Evolutionary conservation across 257 asterid species (phyloP).

Genomic region (Rhazya stricta): DNA sequence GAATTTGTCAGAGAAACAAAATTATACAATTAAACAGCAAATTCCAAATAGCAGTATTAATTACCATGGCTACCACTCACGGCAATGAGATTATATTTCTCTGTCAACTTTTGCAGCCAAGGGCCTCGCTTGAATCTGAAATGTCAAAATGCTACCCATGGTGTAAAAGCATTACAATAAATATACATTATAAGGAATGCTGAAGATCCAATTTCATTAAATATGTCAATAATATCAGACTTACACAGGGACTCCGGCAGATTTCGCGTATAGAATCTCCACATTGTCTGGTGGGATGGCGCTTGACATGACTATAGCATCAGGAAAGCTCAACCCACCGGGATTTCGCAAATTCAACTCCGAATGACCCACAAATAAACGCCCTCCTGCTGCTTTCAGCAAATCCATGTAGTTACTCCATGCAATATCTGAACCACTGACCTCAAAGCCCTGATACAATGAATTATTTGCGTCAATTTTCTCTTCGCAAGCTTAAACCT

Average conservation of each 20-base stretch:
- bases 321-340: conserved; percentile 18
- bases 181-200: background rate
- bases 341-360: conserved; percentile 24
- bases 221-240: conserved; percentile 1
- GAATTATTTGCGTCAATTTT: background rate
- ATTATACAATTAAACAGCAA: background rate
- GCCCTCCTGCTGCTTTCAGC: conserved; percentile 29
- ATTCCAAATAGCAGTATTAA: background rate
- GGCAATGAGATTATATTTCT: conserved; percentile 33
- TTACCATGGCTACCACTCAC: conserved; percentile 42
- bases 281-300: conserved; percentile 31
- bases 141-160: background rate
- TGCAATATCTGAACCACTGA: conserved; percentile 38
- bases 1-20: background rate
- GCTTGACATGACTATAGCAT: conserved; percentile 35
- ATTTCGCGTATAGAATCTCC: conserved; percentile 32
- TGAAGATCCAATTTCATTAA: background rate
- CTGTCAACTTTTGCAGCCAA: conserved; percentile 39
- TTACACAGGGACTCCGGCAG: conserved; percentile 29
- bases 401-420: conserved; percentile 35
- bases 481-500: background rate
- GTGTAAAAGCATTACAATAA: background rate
- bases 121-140: conserved; percentile 32
- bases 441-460: conserved; percentile 27
- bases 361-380: conserved; percentile 30